Evolutionary conservation across 768 basidiomycete genomes (phyloP).

Genomic region (Phanerodontia chrysosporium): DNA sequence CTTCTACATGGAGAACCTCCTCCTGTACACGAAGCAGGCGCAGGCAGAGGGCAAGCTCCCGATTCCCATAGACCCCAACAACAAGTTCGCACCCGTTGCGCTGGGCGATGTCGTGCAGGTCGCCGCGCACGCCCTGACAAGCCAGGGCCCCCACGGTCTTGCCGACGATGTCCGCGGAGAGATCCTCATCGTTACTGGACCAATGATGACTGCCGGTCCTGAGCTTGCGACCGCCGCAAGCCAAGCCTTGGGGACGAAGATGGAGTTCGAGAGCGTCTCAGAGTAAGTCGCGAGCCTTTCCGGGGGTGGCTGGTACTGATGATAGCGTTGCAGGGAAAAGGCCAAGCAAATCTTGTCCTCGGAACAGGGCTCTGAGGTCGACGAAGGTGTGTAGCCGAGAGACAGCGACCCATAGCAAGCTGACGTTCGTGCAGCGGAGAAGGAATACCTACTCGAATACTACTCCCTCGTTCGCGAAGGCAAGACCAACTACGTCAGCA

Average conservation of each 20-base stretch:
- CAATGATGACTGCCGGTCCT: conserved; percentile 19
- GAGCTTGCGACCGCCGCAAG: conserved; percentile 24
- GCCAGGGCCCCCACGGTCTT: conserved; percentile 28
- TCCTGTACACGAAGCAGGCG: conserved; percentile 26
- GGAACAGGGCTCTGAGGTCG: conserved; percentile 17
- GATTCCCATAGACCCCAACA: conserved; percentile 22
- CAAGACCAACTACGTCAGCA: conserved; percentile 26
- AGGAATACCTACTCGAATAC: conserved; percentile 30
- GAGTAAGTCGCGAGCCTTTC: conserved; percentile 12
- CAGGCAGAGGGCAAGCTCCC: conserved; percentile 23
- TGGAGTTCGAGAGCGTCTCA: conserved; percentile 23
- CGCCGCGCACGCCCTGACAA: conserved; percentile 23
- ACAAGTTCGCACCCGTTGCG: conserved; percentile 28
- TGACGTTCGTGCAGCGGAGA: conserved; percentile 19
- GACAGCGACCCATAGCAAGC: background rate
- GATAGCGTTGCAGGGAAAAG: background rate
- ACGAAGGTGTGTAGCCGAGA: conserved; percentile 12
- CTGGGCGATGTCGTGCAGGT: conserved; percentile 27
- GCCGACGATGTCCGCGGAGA: conserved; percentile 26
- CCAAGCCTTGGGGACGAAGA: conserved; percentile 20
- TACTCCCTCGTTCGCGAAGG: conserved; percentile 30
- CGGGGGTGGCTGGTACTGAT: background rate
- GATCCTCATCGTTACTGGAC: conserved; percentile 23
- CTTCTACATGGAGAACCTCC: conserved; percentile 28
- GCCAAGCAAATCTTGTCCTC: conserved; percentile 21